phyloP scores from a whole-genome alignment of 2,329 filamentous ascomycete species.

The Pseudogymnoascus sp. region DNA sequence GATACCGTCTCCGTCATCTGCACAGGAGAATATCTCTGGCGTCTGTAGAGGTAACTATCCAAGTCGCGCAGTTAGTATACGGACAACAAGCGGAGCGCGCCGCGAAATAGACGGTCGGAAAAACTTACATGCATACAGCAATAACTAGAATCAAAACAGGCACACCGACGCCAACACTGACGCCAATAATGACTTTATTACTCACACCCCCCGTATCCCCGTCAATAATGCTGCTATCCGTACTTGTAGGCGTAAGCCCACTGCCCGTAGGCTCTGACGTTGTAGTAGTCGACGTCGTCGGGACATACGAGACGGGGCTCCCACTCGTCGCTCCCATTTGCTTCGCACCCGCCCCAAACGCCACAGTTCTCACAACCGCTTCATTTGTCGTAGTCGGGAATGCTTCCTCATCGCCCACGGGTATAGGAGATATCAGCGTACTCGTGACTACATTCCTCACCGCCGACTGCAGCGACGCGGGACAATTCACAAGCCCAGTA shows the following conservation, averaged over 20 bases:
- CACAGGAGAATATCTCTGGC: background rate
- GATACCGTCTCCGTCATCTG: background rate
- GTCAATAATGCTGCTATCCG: slow-evolving; percentile 18
- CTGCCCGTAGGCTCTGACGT: background rate
- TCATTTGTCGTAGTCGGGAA: slow-evolving; percentile 33
- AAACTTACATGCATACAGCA: slow-evolving; percentile 19
- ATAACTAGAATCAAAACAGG: slow-evolving; percentile 31
- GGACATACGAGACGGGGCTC: slow-evolving; percentile 36
- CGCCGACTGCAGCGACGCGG: slow-evolving; percentile 40
- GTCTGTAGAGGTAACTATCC: background rate
- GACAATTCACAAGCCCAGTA: slow-evolving; percentile 39
- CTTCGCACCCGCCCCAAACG: slow-evolving; percentile 36
- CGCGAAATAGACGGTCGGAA: background rate
- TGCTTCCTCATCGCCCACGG: slow-evolving; percentile 31
- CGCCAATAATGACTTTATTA: slow-evolving; percentile 40
- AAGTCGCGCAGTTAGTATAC: background rate
- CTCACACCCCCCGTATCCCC: slow-evolving; percentile 30
- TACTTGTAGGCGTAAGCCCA: background rate
- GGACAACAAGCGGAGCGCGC: too few species aligned
- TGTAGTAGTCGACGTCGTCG: slow-evolving; percentile 26
- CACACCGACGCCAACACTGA: slow-evolving; percentile 39
- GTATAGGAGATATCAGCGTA: slow-evolving; percentile 35
- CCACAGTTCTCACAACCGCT: slow-evolving; percentile 29
- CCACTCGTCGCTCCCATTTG: slow-evolving; percentile 34
- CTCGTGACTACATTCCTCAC: slow-evolving; percentile 31